Evolutionary conservation across 345 rosid genomes (phyloP).

Genomic region (Laguncularia racemosa): DNA sequence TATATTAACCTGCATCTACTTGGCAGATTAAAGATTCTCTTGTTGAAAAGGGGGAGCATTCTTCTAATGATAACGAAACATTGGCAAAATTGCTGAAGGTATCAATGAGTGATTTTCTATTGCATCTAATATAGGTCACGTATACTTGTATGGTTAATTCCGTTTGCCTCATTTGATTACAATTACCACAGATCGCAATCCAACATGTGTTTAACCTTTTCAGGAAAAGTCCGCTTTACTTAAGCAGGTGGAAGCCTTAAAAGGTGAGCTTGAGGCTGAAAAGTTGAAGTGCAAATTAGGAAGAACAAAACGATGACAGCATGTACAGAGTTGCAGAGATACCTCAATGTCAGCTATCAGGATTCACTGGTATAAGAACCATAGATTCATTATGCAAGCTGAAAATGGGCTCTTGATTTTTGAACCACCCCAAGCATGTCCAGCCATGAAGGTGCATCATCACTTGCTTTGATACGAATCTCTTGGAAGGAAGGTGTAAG

Average conservation of each 20-base stretch:
- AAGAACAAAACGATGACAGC: background rate
- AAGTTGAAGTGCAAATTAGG: slow-evolving; percentile 34
- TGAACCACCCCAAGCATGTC: background rate
- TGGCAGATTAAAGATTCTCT: slow-evolving; percentile 48
- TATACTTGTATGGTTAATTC: too few relatives aligned
- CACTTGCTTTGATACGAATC: too few relatives aligned
- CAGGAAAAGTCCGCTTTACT: slow-evolving; percentile 58
- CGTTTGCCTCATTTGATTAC: background rate
- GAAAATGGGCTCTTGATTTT: background rate
- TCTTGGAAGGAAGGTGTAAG: too few relatives aligned
- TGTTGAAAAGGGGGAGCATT: slow-evolving; percentile 24
- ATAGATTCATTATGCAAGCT: slow-evolving; percentile 1
- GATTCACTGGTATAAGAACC: slow-evolving; percentile 18
- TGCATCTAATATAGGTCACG: background rate
- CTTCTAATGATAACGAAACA: slow-evolving; percentile 23
- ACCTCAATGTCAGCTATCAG: slow-evolving; percentile 2
- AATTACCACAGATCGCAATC: too few relatives aligned
- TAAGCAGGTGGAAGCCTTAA: slow-evolving; percentile 34
- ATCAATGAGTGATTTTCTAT: background rate
- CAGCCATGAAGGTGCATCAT: too few relatives aligned
- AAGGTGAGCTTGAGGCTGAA: slow-evolving; percentile 34
- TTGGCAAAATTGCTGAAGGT: slow-evolving; percentile 56
- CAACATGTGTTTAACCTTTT: background rate
- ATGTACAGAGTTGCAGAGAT: background rate
- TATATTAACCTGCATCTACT: background rate